Percentiles rank a stretch among this genome's conserved stretches.
Evolutionary conservation across 305 asterid species (phyloP).

Genomic region (Rubia peregrina): DNA sequence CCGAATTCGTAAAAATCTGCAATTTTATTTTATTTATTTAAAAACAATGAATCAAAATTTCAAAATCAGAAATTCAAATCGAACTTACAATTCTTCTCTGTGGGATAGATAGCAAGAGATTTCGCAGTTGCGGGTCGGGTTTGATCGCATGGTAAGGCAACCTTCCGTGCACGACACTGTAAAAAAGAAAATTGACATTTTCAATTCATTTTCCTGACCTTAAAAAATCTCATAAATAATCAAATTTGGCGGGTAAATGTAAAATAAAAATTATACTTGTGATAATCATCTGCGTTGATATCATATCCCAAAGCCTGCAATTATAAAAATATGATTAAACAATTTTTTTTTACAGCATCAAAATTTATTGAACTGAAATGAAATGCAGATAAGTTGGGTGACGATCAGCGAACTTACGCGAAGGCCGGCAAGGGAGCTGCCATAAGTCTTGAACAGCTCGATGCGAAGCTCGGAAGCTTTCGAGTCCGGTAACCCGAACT

Average conservation of each 20-base stretch:
- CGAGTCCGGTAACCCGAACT: slow-evolving; percentile 49
- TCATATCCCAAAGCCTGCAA: slow-evolving; percentile 70
- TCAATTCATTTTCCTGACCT: neutral
- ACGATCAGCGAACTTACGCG: slow-evolving; percentile 37
- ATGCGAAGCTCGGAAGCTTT: slow-evolving; percentile 59
- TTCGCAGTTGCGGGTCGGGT: slow-evolving; percentile 49
- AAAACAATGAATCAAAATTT: neutral
- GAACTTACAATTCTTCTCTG: slow-evolving; percentile 63
- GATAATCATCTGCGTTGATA: slow-evolving; percentile 73
- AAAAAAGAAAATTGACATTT: neutral
- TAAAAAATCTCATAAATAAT: neutral
- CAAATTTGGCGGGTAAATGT: neutral
- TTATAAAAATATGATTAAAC: neutral
- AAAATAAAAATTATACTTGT: slow-evolving; percentile 34
- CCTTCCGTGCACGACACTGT: slow-evolving; percentile 84
- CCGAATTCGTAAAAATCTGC: slow-evolving; percentile 85
- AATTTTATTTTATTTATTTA: neutral
- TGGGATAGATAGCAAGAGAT: slow-evolving; percentile 45
- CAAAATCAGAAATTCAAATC: neutral
- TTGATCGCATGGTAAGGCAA: slow-evolving; percentile 68
- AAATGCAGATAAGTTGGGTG: neutral
- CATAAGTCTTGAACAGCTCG: slow-evolving; percentile 69
- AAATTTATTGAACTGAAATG: neutral
- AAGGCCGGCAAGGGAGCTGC: slow-evolving; percentile 88
- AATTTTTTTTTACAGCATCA: too few relatives aligned